Evolutionary conservation across 106 monocot species (phyloP), one percentile per base, ranked within the genome.

Genomic region (Allium sativum): DNA sequence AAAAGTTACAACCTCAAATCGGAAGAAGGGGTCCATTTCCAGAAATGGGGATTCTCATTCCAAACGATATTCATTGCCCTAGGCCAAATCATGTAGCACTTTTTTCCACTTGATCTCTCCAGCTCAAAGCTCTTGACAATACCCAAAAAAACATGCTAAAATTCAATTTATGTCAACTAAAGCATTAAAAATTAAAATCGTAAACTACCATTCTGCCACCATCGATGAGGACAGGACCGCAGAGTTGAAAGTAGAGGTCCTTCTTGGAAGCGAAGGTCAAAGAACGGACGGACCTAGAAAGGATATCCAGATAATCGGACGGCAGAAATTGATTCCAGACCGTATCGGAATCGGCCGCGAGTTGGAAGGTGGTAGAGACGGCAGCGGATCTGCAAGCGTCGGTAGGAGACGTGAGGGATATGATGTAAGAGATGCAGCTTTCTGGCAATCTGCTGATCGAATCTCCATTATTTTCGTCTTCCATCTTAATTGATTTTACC

Each of bases 71-170:
- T 11, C 17, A 93, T 79, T 63, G 84, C 72, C 44, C 72, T 79
- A 8, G 93, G 84, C 0, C 82, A 77, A 40, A 93, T 9, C 79
- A 84, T 76, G 72, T 62, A 84, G 53, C 81, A 79, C 64, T 93
- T 93, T 40, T 64, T 71, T 9, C 88, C 88, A 20, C 64, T 93
- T 31, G 62, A 71, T 51, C 52, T 82, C 42, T 93, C 88, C 77
- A 93, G 43, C 42, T 41, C 42, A 73, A 92, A 92, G 56, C 83
- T 87, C 87, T 86, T 69, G 67, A 31, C 17, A 13, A 31, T 31
- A 31, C 31, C 31, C 31, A 31, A 31, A 31, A 31, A 31, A 3
- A 31, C 31, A 31, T 5, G 5, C 31, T 31, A 31, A 31, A 31
- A 31, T 31, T 31, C 31, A 31, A 31, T 31, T 31, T 31, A 31